Conservation (phyloP, 2,329 filamentous ascomycete species). For the Fusarium citri region DNA sequence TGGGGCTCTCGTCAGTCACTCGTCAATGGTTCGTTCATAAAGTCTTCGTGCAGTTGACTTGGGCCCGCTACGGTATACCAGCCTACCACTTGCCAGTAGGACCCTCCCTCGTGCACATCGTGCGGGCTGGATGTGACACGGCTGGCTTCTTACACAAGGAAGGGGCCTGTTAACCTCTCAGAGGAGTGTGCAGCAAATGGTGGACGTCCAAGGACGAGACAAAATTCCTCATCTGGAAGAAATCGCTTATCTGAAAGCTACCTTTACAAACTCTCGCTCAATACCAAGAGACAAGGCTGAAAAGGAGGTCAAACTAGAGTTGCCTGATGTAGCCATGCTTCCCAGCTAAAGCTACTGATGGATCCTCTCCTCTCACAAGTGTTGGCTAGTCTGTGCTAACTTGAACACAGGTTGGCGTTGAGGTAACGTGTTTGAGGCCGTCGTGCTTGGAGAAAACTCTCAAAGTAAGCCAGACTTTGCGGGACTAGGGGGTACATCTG, state of each 20-base stretch:
- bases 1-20: slow-evolving; percentile 32
- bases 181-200: slow-evolving; percentile 23
- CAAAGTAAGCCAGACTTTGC: slow-evolving; percentile 21
- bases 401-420: slow-evolving; percentile 24
- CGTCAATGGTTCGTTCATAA: slow-evolving; percentile 37
- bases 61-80: slow-evolving; percentile 39
- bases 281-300: slow-evolving; percentile 32
- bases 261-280: background rate
- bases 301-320: slow-evolving; percentile 33
- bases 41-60: slow-evolving; percentile 31
- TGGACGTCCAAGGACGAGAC: slow-evolving; percentile 16
- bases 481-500: slow-evolving; percentile 33
- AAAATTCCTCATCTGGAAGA: slow-evolving; percentile 30
- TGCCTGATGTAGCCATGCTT: slow-evolving; percentile 11
- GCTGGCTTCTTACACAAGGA: slow-evolving; percentile 34
- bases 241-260: slow-evolving; percentile 21
- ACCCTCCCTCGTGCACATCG: slow-evolving; percentile 39
- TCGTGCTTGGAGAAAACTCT: slow-evolving; percentile 25
- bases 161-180: slow-evolving; percentile 27
- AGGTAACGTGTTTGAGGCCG: slow-evolving; percentile 35
- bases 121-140: slow-evolving; percentile 40
- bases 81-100: slow-evolving; percentile 32
- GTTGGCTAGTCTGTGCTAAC: slow-evolving; percentile 27
- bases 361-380: slow-evolving; percentile 27
- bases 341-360: slow-evolving; percentile 7